A percentile compares a stretch with the other conserved stretches of the same genome.
phyloP scores from a whole-genome alignment of 768 basidiomycete species.

The Lactifluus piperatus region DNA sequence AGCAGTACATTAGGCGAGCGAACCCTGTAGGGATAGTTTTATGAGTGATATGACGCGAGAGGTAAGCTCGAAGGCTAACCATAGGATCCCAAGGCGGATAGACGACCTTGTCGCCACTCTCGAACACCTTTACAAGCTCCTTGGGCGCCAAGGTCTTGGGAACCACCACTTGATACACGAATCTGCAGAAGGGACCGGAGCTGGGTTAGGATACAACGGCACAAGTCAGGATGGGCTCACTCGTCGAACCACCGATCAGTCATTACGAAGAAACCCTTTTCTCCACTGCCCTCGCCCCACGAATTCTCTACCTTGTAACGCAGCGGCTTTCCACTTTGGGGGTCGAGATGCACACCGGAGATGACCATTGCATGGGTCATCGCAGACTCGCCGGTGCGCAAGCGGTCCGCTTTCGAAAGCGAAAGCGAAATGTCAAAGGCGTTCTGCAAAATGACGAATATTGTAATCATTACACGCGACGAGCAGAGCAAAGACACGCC shows the following conservation, averaged over 20 bases:
- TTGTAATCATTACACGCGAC: background rate
- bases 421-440: constrained; percentile 78
- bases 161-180: constrained; percentile 89
- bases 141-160: constrained; percentile 72
- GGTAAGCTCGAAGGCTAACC: constrained; percentile 34
- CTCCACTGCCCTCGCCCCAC: constrained; percentile 72
- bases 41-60: background rate
- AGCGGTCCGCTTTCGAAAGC: constrained; percentile 77
- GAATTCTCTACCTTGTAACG: constrained; percentile 98
- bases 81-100: constrained; percentile 92
- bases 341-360: constrained; percentile 82
- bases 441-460: constrained; percentile 34
- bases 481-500: constrained; percentile 31
- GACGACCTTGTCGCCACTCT: constrained; percentile 52
- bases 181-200: constrained; percentile 34
- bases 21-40: constrained; percentile 5
- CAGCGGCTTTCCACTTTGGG: constrained; percentile 54
- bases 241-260: constrained; percentile 88
- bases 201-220: background rate
- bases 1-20: constrained; percentile 4
- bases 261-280: constrained; percentile 91
- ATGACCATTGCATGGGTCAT: constrained; percentile 99
- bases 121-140: constrained; percentile 74
- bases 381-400: constrained; percentile 72
- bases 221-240: constrained; percentile 35